Evolutionary conservation across 2,329 filamentous ascomycete species (phyloP), one percentile per base, ranked within the genome.

Genomic region (Seiridium cupressi): DNA sequence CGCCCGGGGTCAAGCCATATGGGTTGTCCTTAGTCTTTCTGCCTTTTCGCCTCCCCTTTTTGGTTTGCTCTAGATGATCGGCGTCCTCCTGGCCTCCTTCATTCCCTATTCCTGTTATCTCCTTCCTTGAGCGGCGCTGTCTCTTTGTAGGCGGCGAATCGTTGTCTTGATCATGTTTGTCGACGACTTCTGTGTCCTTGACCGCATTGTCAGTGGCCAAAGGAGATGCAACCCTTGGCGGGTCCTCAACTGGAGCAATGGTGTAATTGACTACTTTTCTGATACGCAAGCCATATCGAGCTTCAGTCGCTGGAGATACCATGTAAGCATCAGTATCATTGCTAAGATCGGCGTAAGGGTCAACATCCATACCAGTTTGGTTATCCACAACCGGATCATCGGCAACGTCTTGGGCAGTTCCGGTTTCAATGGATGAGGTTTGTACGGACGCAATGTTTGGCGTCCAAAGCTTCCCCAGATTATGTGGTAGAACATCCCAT

Each of bases 1-100:
- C 67, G 32, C 84, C 83, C 34, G 83, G 83, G 2, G 78, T 85
- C 35, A 87, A 68, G 10, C 82, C 79, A 60, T 86, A 86, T 2
- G 75, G 75, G 56, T 81, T 77, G 5, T 71, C 69, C 57, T 71
- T 70, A 1, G 72, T 71, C 57, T 68, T 71, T 49, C 66, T 63
- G 3, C 67, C 64, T 46, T 64, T 61, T n/a, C 62, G 65, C 54
- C 63, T 70, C 1, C 53, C 51, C 59, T 66, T 71, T 31, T 66
- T 64, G 7, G 38, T 42, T 42, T 42, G 38, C 7, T 42, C 38
- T 42, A 2, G 2, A 7, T 42, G 38, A 26, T 26, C 18, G 18
- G 18, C 2, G 18, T 26, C 18, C 42, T 44, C 42, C 42, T n/a
- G 42, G 42, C 42, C 18, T 44, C 42, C 18, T 26, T 26, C 18